Evolutionary conservation across 2,329 filamentous ascomycete species (phyloP).

Genomic region (Botryotinia narcissicola): DNA sequence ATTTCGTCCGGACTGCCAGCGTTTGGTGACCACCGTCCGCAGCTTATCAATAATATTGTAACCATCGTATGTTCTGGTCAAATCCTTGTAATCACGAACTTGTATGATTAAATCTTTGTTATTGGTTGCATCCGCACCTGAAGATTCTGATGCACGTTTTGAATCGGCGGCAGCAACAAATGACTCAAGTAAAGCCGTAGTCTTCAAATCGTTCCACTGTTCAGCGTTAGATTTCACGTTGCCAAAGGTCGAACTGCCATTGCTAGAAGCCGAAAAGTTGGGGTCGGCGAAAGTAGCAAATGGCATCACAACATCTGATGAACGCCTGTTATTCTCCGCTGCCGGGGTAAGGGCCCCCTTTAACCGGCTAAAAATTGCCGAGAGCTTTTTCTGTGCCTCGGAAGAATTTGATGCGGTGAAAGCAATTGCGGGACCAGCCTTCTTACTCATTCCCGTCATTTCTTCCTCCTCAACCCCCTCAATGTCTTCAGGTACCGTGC

Average conservation of each 20-base stretch:
- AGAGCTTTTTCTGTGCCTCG: conserved; percentile 12
- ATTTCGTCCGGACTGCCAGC: conserved; percentile 67
- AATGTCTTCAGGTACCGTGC: conserved; percentile 43
- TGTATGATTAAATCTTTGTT: conserved; percentile 57
- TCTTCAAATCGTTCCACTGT: conserved; percentile 62
- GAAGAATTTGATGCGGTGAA: conserved; percentile 11
- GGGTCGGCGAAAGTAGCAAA: conserved; percentile 14
- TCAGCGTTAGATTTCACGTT: conserved; percentile 35
- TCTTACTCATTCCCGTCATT: not conserved
- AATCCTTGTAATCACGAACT: conserved; percentile 76
- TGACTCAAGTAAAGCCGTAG: conserved; percentile 55
- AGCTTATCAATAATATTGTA: conserved; percentile 67
- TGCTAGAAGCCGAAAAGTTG: conserved; percentile 18
- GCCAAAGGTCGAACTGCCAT: conserved; percentile 13
- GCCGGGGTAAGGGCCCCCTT: not conserved
- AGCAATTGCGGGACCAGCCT: conserved; percentile 3
- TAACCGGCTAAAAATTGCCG: conserved; percentile 10
- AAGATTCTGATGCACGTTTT: conserved; percentile 37
- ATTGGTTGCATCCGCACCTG: conserved; percentile 26
- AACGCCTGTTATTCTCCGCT: conserved; percentile 4
- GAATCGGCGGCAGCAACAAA: conserved; percentile 50
- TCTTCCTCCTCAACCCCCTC: conserved; percentile 43
- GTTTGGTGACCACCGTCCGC: conserved; percentile 66
- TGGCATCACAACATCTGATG: conserved; percentile 14
- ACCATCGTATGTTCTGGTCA: conserved; percentile 68